Conservation (phyloP, 331 rosid genomes). For the Rhamnella rubrinervis region DNA sequence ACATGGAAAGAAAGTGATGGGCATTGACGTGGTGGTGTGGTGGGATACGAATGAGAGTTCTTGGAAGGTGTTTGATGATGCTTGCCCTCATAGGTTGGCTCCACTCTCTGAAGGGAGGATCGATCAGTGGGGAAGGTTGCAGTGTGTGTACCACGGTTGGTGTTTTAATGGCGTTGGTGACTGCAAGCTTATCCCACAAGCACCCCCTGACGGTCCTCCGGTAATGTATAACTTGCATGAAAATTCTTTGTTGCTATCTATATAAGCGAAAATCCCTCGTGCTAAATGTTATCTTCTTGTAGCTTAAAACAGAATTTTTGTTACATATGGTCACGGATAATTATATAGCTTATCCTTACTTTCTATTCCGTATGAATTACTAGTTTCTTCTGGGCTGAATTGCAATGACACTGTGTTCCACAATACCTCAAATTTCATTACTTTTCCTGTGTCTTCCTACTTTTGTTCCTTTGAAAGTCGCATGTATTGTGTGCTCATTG, state of each 20-base stretch:
- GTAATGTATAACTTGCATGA: conserved; percentile 33
- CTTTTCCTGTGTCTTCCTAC: too few relatives aligned
- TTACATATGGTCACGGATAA: too few relatives aligned
- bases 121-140: conserved; percentile 92
- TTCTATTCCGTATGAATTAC: too few relatives aligned
- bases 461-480: too few relatives aligned
- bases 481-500: too few relatives aligned
- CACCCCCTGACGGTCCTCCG: conserved; percentile 78
- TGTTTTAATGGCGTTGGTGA: conserved; percentile 86
- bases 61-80: conserved; percentile 87
- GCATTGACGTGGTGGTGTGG: conserved; percentile 93
- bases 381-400: too few relatives aligned
- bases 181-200: conserved; percentile 87
- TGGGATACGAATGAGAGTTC: conserved; percentile 81
- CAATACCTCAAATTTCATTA: too few relatives aligned
- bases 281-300: not conserved
- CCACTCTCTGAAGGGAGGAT: conserved; percentile 92
- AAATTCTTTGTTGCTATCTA: not conserved
- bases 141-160: conserved; percentile 97
- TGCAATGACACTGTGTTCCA: too few relatives aligned
- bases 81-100: conserved; percentile 86
- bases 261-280: not conserved
- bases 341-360: too few relatives aligned
- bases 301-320: not conserved
- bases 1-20: conserved; percentile 72